These are phyloP conservation scores for Trichoderma lentiforme DNA, from an alignment of 2,329 filamentous ascomycete genomes.

Conservation along the genomic window DNA sequence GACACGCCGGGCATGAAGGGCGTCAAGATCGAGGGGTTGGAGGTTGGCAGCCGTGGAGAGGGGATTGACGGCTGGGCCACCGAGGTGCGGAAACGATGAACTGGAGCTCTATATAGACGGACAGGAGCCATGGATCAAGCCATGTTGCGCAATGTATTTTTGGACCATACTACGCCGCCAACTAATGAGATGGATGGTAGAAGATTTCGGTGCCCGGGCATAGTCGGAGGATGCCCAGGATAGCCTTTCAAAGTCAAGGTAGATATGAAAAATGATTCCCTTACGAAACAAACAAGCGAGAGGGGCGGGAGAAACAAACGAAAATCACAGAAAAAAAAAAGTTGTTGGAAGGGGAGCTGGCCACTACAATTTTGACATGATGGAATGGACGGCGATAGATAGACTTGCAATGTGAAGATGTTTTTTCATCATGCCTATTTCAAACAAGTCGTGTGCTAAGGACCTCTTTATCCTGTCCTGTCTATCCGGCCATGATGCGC, in stretches of 20 bases:
- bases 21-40: conserved; percentile 66
- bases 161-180: neutral
- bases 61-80: conserved; percentile 92
- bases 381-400: conserved; percentile 21
- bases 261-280: conserved; percentile 2
- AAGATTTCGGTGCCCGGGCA: neutral
- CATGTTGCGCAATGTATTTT: neutral
- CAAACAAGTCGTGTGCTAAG: neutral
- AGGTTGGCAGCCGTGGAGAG: conserved; percentile 79
- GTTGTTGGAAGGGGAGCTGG: neutral
- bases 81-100: conserved; percentile 79
- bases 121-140: neutral
- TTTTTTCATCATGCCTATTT: neutral
- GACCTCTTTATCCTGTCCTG: neutral
- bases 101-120: conserved; percentile 12
- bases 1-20: conserved; percentile 87
- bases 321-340: neutral
- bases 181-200: neutral
- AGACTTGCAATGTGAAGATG: conserved; percentile 21
- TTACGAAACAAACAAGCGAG: neutral
- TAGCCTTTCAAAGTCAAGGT: neutral
- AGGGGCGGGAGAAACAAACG: neutral
- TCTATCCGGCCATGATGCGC: neutral
- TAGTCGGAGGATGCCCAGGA: neutral
- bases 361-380: neutral